phyloP scores from a whole-genome alignment of 2,329 filamentous ascomycete genomes.

The Cryphonectria japonica region DNA sequence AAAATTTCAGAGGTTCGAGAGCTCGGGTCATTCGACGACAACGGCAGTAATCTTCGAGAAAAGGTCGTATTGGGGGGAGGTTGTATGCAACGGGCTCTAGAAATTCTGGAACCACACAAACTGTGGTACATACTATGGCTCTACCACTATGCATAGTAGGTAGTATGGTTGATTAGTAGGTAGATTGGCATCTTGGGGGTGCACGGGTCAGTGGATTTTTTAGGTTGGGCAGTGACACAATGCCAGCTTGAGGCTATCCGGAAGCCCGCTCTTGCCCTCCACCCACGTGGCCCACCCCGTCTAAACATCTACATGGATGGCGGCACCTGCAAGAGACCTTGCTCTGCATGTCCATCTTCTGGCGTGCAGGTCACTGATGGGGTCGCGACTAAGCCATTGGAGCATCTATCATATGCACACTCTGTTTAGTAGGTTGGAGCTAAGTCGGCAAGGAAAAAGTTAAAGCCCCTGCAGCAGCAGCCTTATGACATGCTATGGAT shows the following conservation, averaged over 20 bases:
- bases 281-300: conserved; percentile 14
- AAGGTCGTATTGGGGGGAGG: not conserved
- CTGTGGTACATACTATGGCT: not conserved
- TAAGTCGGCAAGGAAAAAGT: not conserved
- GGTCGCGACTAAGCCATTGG: not conserved
- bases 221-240: not conserved
- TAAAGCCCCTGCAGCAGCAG: not conserved
- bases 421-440: not conserved
- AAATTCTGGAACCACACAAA: not conserved
- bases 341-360: conserved; percentile 10
- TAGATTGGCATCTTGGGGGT: not conserved
- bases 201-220: not conserved
- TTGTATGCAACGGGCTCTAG: not conserved
- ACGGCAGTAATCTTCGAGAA: not conserved
- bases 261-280: not conserved
- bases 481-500: not conserved
- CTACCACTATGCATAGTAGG: not conserved
- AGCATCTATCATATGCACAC: not conserved
- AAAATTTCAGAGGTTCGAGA: not conserved
- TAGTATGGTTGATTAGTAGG: not conserved
- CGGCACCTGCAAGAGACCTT: conserved; percentile 5
- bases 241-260: conserved; percentile 1
- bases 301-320: conserved; percentile 3
- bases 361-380: not conserved
- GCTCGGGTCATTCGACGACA: conserved; percentile 7